Conservation (phyloP, 805 yeast species). For the Yarrowia divulgata region DNA sequence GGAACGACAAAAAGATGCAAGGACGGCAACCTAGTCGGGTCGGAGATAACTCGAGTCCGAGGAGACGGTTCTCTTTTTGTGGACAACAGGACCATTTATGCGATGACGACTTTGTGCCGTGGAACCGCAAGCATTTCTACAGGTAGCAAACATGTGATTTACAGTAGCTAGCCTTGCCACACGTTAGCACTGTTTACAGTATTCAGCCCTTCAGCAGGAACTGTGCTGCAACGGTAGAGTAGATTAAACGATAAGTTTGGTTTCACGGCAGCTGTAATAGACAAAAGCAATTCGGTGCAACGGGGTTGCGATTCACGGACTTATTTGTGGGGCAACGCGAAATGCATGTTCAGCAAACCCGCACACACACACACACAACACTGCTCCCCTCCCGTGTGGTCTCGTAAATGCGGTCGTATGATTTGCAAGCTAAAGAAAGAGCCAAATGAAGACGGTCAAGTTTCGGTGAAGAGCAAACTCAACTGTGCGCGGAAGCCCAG, state of each 20-base stretch:
- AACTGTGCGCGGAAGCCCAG: neutral
- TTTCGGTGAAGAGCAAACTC: neutral
- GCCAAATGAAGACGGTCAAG: constrained; percentile 8
- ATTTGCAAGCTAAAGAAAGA: constrained; percentile 16
- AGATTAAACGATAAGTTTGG: neutral
- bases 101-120: neutral
- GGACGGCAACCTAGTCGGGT: constrained; percentile 22
- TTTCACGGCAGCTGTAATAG: neutral
- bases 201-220: neutral
- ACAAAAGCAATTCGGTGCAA: neutral
- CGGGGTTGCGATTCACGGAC: neutral
- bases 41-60: neutral
- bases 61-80: neutral
- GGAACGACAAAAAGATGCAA: neutral
- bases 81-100: too few relatives aligned
- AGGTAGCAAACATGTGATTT: neutral
- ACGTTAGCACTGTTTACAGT: neutral
- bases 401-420: constrained; percentile 11
- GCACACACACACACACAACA: too few relatives aligned
- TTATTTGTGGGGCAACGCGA: neutral
- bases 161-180: neutral
- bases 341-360: neutral
- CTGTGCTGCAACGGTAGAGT: neutral
- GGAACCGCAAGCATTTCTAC: neutral
- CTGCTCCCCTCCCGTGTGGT: neutral